phyloP scores from a whole-genome alignment of 495 filamentous ascomycete species.

The Tuber microsphaerosporum region DNA sequence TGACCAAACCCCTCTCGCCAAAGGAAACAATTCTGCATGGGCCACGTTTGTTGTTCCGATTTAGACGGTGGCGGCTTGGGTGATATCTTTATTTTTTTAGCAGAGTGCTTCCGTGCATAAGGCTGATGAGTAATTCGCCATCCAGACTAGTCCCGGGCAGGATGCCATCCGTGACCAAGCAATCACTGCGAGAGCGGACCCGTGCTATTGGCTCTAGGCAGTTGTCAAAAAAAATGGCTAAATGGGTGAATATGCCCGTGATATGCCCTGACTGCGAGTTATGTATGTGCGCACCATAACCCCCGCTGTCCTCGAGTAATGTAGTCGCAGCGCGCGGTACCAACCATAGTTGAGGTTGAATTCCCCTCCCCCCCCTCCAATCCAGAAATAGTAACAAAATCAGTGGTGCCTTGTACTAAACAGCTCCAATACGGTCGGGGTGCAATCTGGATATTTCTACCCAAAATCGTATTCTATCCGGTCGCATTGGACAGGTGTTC shows the following conservation, averaged over 20 bases:
- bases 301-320: not conserved
- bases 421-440: not conserved
- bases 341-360: not conserved
- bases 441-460: constrained; percentile 1
- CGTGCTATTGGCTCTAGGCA: constrained; percentile 13
- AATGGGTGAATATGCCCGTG: constrained; percentile 9
- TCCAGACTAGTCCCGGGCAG: constrained; percentile 8
- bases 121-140: constrained; percentile 28
- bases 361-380: not conserved
- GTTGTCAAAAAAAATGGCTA: constrained; percentile 2
- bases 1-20: constrained; percentile 24
- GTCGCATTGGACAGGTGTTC: not conserved
- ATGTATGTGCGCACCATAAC: not conserved
- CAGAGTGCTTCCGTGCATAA: constrained; percentile 28
- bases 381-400: constrained; percentile 4
- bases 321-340: not conserved
- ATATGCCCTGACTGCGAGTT: constrained; percentile 5
- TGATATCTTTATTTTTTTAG: constrained; percentile 39
- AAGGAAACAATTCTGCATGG: constrained; percentile 25
- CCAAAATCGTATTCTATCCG: not conserved
- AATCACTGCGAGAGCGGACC: constrained; percentile 14
- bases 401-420: not conserved
- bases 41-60: constrained; percentile 31
- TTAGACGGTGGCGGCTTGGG: constrained; percentile 20
- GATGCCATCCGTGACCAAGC: constrained; percentile 13